Evolutionary conservation across 2,329 filamentous ascomycete species (phyloP).

Genomic region (Arthrinium phaeospermum): DNA sequence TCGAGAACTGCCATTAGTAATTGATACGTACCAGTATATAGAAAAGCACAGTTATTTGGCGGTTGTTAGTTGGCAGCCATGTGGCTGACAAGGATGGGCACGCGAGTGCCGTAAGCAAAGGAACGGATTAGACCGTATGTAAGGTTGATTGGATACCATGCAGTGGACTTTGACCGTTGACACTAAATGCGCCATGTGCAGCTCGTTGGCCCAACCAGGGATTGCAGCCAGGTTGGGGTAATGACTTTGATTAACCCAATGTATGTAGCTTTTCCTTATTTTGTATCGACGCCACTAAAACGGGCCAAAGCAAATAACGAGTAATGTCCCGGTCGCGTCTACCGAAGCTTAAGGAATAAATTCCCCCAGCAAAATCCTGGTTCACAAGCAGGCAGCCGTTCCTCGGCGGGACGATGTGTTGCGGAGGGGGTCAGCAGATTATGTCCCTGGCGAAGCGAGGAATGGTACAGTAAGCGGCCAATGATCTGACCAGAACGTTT

Average conservation of each 20-base stretch:
- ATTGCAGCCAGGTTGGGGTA: background rate
- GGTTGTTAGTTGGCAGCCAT: no score
- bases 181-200: background rate
- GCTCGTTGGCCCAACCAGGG: background rate
- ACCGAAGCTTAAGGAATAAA: background rate
- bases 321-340: background rate
- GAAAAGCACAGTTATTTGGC: no score
- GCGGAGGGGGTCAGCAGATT: background rate
- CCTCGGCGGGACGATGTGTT: background rate
- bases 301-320: background rate
- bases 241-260: background rate
- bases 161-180: background rate
- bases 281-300: background rate
- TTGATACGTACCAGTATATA: no score
- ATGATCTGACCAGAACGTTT: no score
- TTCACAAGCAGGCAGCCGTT: background rate
- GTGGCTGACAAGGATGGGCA: no score
- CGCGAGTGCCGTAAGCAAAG: no score
- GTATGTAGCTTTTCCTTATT: background rate
- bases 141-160: no score
- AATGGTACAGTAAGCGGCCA: no score
- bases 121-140: no score
- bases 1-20: no score
- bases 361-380: background rate
- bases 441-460: background rate